Percentiles rank a stretch among this genome's conserved stretches.
These are phyloP conservation scores for Diddensiella caesifluorescens DNA, from an alignment of 805 yeast species.

Conservation along the genomic window DNA sequence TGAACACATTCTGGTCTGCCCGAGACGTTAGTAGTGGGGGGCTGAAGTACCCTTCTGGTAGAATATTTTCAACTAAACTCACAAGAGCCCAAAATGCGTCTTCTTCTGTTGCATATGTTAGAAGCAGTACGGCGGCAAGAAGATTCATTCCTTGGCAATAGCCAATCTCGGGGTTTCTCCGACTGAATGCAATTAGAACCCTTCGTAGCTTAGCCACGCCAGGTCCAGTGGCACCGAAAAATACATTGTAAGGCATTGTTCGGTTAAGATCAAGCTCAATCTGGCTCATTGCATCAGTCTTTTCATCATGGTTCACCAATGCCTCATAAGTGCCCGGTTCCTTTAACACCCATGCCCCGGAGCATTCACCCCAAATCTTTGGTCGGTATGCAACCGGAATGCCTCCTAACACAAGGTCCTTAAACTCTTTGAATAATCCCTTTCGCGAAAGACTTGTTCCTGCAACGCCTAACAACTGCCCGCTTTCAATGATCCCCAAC, in stretches of 20 bases:
- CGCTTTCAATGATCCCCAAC: conserved; percentile 25
- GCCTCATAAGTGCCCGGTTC: conserved; percentile 45
- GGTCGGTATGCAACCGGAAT: conserved; percentile 46
- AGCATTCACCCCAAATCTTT: conserved; percentile 49
- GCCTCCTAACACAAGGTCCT: conserved; percentile 40
- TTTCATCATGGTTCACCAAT: conserved; percentile 20
- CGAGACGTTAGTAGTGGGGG: conserved; percentile 35
- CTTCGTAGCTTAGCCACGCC: conserved; percentile 44
- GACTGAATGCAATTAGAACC: conserved; percentile 46
- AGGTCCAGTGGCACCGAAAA: conserved; percentile 50
- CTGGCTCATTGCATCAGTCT: conserved; percentile 39
- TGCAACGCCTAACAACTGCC: conserved; percentile 37
- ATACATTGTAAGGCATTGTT: conserved; percentile 50
- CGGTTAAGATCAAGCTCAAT: conserved; percentile 50
- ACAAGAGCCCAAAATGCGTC: conserved; percentile 52
- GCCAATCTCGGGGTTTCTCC: conserved; percentile 45
- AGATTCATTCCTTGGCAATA: conserved; percentile 60
- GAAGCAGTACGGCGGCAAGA: conserved; percentile 47
- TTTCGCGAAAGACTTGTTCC: conserved; percentile 34
- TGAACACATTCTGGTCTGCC: conserved; percentile 38
- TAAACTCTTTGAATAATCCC: conserved; percentile 31
- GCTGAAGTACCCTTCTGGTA: conserved; percentile 43
- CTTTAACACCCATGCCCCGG: conserved; percentile 42
- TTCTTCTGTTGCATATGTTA: conserved; percentile 42
- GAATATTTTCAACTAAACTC: conserved; percentile 43